A percentile compares a stretch with the other conserved stretches of the same genome.
Evolutionary conservation across 768 basidiomycete genomes (phyloP).

Genomic region (Naganishia onofrii): DNA sequence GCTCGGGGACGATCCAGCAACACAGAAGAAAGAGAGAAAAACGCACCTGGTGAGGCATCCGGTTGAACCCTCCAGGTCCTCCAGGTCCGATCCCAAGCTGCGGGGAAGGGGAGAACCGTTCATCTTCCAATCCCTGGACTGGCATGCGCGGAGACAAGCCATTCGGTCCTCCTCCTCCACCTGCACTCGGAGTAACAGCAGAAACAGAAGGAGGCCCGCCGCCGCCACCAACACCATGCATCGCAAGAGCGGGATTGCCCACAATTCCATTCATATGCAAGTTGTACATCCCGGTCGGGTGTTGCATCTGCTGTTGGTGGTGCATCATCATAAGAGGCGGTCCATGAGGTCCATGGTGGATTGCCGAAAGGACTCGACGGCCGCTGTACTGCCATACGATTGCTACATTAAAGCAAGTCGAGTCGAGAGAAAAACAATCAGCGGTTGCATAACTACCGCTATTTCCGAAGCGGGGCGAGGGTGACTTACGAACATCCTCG

Average conservation of each 20-base stretch:
- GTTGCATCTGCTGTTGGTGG: neutral
- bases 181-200: neutral
- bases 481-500: conserved; percentile 6
- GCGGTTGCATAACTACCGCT: neutral
- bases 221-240: neutral
- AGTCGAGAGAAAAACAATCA: neutral
- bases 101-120: conserved; percentile 20
- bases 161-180: conserved; percentile 4
- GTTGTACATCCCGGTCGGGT: conserved; percentile 19
- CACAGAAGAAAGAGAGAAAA: neutral
- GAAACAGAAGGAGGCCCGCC: neutral
- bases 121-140: neutral
- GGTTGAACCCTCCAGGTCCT: conserved; percentile 15
- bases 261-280: conserved; percentile 16
- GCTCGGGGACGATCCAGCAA: neutral
- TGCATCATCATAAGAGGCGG: no score
- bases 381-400: conserved; percentile 14
- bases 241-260: neutral
- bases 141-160: neutral
- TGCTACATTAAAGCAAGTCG: no score
- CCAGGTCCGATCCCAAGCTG: neutral
- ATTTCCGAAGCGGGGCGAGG: neutral
- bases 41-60: conserved; percentile 20
- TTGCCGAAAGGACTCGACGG: neutral
- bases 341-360: conserved; percentile 9